Conservation (phyloP, 306 rosid species). For the Chamaecrista fasciculata region DNA sequence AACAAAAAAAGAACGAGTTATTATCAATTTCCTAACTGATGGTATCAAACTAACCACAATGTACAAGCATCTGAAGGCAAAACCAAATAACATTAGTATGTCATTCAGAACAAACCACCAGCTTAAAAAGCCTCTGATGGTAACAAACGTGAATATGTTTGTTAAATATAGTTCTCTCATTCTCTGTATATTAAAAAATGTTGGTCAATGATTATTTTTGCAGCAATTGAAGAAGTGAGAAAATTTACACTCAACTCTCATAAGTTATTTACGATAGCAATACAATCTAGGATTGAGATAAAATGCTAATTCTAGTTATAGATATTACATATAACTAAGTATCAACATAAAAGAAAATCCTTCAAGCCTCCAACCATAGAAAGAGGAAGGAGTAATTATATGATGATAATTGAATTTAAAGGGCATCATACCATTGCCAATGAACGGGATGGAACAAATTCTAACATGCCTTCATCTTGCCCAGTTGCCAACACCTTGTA, state of each 20-base stretch:
- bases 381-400: conserved; percentile 25
- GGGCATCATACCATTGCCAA: conserved; percentile 65
- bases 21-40: conserved; percentile 11
- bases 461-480: conserved; percentile 99
- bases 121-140: background rate
- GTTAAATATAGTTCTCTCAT: background rate
- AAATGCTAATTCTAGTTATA: background rate
- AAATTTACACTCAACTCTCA: background rate
- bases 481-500: conserved; percentile 95
- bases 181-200: background rate
- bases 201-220: background rate
- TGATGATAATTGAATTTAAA: background rate
- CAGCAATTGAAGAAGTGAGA: background rate
- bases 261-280: background rate
- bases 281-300: background rate
- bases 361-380: background rate
- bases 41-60: conserved; percentile 11
- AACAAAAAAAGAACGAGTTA: background rate
- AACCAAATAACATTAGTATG: background rate
- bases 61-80: conserved; percentile 3
- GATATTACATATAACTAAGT: background rate
- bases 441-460: conserved; percentile 88
- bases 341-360: conserved; percentile 12
- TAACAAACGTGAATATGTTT: conserved; percentile 21
- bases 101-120: conserved; percentile 9